Base-by-base conservation (phyloP, 2,329 filamentous ascomycete genomes). In the Camptophora hylomeconis region DNA sequence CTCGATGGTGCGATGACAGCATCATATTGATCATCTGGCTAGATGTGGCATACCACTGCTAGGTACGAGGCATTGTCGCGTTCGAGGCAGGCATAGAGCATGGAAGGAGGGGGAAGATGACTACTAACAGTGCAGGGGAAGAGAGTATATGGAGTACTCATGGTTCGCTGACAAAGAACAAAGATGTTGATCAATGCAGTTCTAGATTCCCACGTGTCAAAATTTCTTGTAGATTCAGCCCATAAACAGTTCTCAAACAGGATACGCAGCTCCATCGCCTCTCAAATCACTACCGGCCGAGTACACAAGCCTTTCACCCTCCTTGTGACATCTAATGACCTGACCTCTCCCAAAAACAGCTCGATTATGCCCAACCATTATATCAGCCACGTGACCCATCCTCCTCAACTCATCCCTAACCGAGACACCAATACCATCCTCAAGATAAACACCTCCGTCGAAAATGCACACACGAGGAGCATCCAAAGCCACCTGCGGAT, bases 261-360 rank as follows among this genome's bases (percentile, higher is more conserved):
- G 71, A 38, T 73, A 56, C 10, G 73, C 71, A 44, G 65, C 63
- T 7, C 89, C 87, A 54, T 98, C 87, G 0, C 80, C 87, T 35
- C 89, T 70, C 45, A 72, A 67, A 60, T 98, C 87, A 51, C 86
- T 94, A 1, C 84, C 87, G 0, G 75, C 87, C 31, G 80, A 92
- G 71, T 81, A 95, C 2, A 95, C 67, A 5, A 72, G 72, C 2
- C 31, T 33, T 18, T 41, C 39, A 23, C 89, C 81, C 41, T 94
- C 84, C 15, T 77, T 60, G 50, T 80, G 75, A 49, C 73, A 73
- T 33, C 82, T 62, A 37, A 94, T 89, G 26, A 94, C 67, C 62
- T 95, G 86, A 0, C 87, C 87, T 3, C 83, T 63, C 0, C 86
- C 86, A 58, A 94, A 94, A 57, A 79, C 59, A 1, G 65, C 64